Base-by-base conservation (phyloP, 2,329 filamentous ascomycete species). In the Endocalyx cinctus region DNA sequence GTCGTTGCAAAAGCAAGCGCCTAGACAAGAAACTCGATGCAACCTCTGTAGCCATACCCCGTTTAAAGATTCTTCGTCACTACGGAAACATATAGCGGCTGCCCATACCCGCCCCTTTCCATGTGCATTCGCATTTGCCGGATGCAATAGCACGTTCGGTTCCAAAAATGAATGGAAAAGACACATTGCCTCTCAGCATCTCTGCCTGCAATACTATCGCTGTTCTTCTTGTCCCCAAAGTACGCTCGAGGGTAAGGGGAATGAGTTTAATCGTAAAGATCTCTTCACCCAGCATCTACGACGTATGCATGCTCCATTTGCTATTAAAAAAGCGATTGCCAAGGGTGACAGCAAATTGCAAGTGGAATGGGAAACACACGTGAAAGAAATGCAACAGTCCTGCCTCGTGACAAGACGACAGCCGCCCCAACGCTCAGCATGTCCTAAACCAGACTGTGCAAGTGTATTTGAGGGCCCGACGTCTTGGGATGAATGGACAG, bases 101-200 rank as follows among this genome's bases (percentile, higher is more conserved):
- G 77, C 78, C 3, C 81, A 84, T 42, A 84, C 79, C 0, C 72
- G 80, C 14, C 80, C 82, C 0, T 97, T 96, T 49, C 79, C 82
- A 1, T 98, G 90, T 54, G 85, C 86, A 3, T 90, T 96, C 54
- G 79, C 82, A 1, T 82, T 82, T 49, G 94, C 90, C 25, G 87
- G 85, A 13, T 98, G 90, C 58, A 66, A 63, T 1, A 88, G 87
- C 47, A 86, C 80, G 0, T 96, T 97, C 57, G 81, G 82, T 2
- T 90, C 86, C 12, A 97, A 96, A 63, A 96, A 97, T 53, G 90
- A 97, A 59, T 98, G 90, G 90, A 97, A 97, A 60, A 78, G 90
- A 4, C 92, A 98, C 54, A 87, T 96, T 54, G 76, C 80, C 12
- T 94, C 87, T 0, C 87, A 96, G 48, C 92, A 98, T 61, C 73